These are phyloP conservation scores for Lactarius hengduanensis DNA, from an alignment of 768 basidiomycete species.

Conservation along the genomic window DNA sequence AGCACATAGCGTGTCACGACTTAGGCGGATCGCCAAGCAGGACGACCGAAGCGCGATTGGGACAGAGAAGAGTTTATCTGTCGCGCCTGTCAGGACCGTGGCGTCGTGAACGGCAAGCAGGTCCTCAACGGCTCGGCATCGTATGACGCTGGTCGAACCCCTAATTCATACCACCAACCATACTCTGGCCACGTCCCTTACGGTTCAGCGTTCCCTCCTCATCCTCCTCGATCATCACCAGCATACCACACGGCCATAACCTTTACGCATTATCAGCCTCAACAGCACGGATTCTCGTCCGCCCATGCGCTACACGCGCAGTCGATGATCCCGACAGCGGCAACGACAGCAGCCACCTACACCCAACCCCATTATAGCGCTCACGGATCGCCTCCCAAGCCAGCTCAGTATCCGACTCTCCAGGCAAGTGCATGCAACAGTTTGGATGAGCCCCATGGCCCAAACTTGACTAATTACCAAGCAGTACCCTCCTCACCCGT, in stretches of 20 bases:
- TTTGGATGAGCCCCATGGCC: background rate
- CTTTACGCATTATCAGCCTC: conserved; percentile 29
- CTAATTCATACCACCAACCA: conserved; percentile 19
- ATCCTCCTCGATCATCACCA: background rate
- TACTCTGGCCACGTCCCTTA: conserved; percentile 17
- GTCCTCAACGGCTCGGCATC: conserved; percentile 13
- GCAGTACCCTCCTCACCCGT: conserved; percentile 14
- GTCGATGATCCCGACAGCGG: background rate
- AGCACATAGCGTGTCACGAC: conserved; percentile 87
- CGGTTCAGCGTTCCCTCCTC: conserved; percentile 8
- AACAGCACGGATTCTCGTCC: conserved; percentile 26
- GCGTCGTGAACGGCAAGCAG: conserved; percentile 11
- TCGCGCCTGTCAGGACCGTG: conserved; percentile 47
- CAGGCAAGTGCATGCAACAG: conserved; percentile 12
- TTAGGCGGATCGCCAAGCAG: conserved; percentile 59
- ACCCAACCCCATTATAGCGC: conserved; percentile 4
- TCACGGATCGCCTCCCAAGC: conserved; percentile 9
- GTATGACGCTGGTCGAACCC: conserved; percentile 7
- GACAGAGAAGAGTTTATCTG: conserved; percentile 82
- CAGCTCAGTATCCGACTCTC: conserved; percentile 4
- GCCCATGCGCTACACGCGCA: conserved; percentile 17
- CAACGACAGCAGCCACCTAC: conserved; percentile 4
- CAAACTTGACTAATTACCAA: background rate
- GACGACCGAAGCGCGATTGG: conserved; percentile 77
- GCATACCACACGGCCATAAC: conserved; percentile 24